phyloP scores from a whole-genome alignment of 768 basidiomycete species.

The Cystofilobasidium macerans region DNA sequence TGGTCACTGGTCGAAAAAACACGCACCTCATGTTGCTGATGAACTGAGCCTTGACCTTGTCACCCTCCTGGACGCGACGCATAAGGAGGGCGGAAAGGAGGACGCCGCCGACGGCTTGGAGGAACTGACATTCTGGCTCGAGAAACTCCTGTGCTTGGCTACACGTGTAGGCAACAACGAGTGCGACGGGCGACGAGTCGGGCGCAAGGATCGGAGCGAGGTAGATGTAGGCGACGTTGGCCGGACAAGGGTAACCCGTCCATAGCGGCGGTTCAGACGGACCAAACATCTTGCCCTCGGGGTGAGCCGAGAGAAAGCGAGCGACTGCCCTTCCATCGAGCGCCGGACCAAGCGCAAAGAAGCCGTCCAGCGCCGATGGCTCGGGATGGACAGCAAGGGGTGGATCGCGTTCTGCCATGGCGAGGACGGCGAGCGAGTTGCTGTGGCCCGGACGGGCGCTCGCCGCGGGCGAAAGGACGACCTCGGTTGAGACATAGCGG shows the following conservation, averaged over 20 bases:
- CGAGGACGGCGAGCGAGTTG: background rate
- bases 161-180: background rate
- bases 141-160: background rate
- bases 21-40: conserved; percentile 64
- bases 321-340: background rate
- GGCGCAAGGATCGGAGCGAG: background rate
- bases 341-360: background rate
- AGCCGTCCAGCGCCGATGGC: conserved; percentile 33
- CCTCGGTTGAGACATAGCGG: background rate
- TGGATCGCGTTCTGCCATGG: background rate
- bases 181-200: background rate
- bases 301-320: background rate
- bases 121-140: conserved; percentile 2
- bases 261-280: background rate
- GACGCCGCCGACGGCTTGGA: conserved; percentile 1
- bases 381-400: conserved; percentile 32
- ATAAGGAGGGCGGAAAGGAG: background rate
- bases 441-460: background rate
- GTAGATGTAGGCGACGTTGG: background rate
- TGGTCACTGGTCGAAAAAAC: background rate
- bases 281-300: conserved; percentile 3
- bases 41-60: conserved; percentile 5
- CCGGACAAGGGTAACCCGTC: background rate
- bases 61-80: background rate
- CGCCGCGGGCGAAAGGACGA: background rate